Evolutionary conservation across 1,139 yeast genomes (phyloP), one percentile per base, ranked within the genome.

Genomic region (Suhomyces yuchorum): DNA sequence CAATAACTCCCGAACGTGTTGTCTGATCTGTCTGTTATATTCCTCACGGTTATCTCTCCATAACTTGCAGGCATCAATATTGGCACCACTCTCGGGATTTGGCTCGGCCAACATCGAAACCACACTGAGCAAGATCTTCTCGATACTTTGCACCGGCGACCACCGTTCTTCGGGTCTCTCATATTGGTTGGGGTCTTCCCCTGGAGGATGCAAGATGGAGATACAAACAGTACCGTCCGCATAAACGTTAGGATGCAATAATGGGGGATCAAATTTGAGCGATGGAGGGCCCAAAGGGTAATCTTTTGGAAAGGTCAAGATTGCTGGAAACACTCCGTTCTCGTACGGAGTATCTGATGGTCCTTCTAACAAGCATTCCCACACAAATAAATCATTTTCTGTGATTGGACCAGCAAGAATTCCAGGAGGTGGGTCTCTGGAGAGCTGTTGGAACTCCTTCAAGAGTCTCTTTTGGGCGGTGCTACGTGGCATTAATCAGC

Each of bases 51-150:
- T 74, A 56, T 89, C 96, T 65, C 99, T 78, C 96, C 97, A 92
- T 56, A 93, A 76, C 68, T 91, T 91, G 57, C 96, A 89, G 2
- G 99, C 99, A 62, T 93, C 99, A 48, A 93, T 87, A 63, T 93
- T 91, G 43, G 99, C 99, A 4, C 97, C 98, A 60, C 96, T 87
- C 66, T 92, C 98, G 26, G 90, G 88, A 63, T 93, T 93, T 4
- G 99, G 98, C 66, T 93, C 98, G 2, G 97, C 96, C 55, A 93
- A 77, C 97, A 93, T 92, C 59, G 96, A 87, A 80, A 91, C 83
- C 23, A 93, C 98, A 66, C 96, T 87, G 51, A 93, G 71, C 53
- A 93, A 74, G 51, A 93, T 93, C 78, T 93, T 93, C 69, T 93
- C 99, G 23, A 93, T 92, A 61, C 96, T 88, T 66, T 93, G 99